Evolutionary conservation across 371 early-diverging fungal genomes (phyloP).

Genomic region (Lichtheimia hyalospora): DNA sequence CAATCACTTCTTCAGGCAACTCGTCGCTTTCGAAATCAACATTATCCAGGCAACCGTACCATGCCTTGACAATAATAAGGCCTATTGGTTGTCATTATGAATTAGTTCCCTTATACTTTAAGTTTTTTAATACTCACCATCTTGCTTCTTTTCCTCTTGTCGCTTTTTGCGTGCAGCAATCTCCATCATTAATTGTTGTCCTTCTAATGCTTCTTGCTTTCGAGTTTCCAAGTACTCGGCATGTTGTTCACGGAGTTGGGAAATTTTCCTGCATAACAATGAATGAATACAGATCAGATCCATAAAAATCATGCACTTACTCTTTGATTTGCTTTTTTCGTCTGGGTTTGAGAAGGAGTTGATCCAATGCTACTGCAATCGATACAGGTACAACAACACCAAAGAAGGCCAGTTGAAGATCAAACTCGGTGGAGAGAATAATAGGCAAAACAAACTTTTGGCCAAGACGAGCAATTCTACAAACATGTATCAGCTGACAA

Average conservation of each 20-base stretch:
- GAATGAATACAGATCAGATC: not conserved
- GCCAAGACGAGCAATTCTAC: conserved; percentile 78
- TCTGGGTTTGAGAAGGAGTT: conserved; percentile 68
- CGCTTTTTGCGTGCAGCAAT: conserved; percentile 67
- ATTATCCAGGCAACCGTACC: conserved; percentile 73
- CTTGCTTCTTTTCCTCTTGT: conserved; percentile 66
- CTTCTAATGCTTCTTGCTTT: conserved; percentile 79
- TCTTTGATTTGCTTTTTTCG: conserved; percentile 59
- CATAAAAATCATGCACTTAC: conserved; percentile 33
- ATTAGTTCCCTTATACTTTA: not conserved
- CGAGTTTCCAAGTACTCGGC: conserved; percentile 70
- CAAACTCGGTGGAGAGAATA: conserved; percentile 70
- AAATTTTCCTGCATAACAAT: conserved; percentile 55
- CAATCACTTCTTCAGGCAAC: conserved; percentile 54
- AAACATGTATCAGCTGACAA: conserved; percentile 5
- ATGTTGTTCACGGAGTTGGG: conserved; percentile 75
- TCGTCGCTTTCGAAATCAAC: conserved; percentile 21
- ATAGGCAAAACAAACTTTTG: conserved; percentile 85
- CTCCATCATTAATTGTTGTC: conserved; percentile 70
- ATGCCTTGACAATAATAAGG: conserved; percentile 83
- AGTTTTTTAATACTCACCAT: conserved; percentile 27
- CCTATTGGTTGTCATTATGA: conserved; percentile 38
- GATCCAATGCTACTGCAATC: conserved; percentile 65
- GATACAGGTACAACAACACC: conserved; percentile 70
- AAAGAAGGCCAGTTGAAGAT: conserved; percentile 66